phyloP scores from a whole-genome alignment of 176 grass and related monocot genomes.

The Zea luxurians region DNA sequence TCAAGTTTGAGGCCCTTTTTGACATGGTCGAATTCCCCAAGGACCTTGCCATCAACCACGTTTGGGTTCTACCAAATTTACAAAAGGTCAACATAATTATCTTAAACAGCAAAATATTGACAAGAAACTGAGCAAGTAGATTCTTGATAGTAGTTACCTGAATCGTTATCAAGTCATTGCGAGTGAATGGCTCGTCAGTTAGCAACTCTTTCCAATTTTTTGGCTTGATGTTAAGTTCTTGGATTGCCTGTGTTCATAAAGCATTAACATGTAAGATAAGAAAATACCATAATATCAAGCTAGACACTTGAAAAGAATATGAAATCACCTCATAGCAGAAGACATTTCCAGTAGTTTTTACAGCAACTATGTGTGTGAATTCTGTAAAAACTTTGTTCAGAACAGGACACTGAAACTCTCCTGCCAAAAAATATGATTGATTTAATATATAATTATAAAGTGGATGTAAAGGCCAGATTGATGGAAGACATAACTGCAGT shows the following conservation, averaged over 20 bases:
- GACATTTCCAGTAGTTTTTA: conserved; percentile 98
- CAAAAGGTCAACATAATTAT: conserved; percentile 32
- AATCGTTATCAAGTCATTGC: conserved; percentile 91
- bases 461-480: not conserved
- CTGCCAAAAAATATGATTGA: conserved; percentile 47
- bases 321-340: conserved; percentile 84
- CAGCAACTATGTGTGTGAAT: conserved; percentile 96
- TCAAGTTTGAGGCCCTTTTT: conserved; percentile 94
- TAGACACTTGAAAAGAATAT: not conserved
- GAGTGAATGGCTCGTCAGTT: conserved; percentile 88
- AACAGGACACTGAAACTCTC: conserved; percentile 91
- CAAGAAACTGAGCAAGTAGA: conserved; percentile 8
- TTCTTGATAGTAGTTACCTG: conserved; percentile 60
- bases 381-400: conserved; percentile 97
- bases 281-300: conserved; percentile 20
- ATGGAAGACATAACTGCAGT: conserved; percentile 7
- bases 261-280: conserved; percentile 23
- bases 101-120: conserved; percentile 16
- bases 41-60: conserved; percentile 73
- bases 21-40: conserved; percentile 92
- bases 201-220: conserved; percentile 98
- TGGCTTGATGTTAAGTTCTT: conserved; percentile 90
- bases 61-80: conserved; percentile 76
- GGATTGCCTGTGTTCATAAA: conserved; percentile 63
- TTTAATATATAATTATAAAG: not conserved